Percentiles rank a stretch among this genome's conserved stretches.
These are phyloP conservation scores for Pseudofabraea citricarpa DNA, from an alignment of 2,329 filamentous ascomycete genomes.

Conservation along the genomic window DNA sequence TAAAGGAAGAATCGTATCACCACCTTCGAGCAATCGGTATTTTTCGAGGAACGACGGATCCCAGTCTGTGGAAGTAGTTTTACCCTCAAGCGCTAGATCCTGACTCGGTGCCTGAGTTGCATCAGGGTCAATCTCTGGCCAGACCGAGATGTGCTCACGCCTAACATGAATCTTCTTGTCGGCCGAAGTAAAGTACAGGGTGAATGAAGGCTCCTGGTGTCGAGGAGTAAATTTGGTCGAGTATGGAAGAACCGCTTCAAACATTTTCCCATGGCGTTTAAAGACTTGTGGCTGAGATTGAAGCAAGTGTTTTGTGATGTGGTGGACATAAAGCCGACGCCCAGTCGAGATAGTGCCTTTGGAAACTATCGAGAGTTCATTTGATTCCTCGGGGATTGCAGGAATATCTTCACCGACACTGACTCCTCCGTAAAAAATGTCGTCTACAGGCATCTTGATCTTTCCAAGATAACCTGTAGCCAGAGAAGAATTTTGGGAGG, in stretches of 20 bases:
- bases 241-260: constrained; percentile 24
- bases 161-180: constrained; percentile 16
- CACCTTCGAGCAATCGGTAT: constrained; percentile 33
- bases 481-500: constrained; percentile 2
- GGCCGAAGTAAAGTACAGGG: constrained; percentile 18
- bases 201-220: constrained; percentile 27
- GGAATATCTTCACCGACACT: constrained; percentile 23
- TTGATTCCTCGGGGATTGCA: constrained; percentile 17
- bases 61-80: constrained; percentile 9
- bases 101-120: constrained; percentile 8
- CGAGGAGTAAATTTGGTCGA: constrained; percentile 15
- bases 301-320: constrained; percentile 36
- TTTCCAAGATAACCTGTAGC: constrained; percentile 32
- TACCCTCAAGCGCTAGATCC: constrained; percentile 7
- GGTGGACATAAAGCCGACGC: constrained; percentile 38
- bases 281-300: constrained; percentile 14
- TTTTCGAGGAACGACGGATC: constrained; percentile 30
- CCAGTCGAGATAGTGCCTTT: constrained; percentile 35
- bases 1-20: constrained; percentile 40
- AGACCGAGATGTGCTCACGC: constrained; percentile 22
- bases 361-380: constrained; percentile 18
- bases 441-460: constrained; percentile 30
- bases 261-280: constrained; percentile 11
- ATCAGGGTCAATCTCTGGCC: constrained; percentile 24
- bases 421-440: constrained; percentile 34